phyloP scores from a whole-genome alignment of 1,284 basidiomycete species.

The Heterobasidion irregulare region DNA sequence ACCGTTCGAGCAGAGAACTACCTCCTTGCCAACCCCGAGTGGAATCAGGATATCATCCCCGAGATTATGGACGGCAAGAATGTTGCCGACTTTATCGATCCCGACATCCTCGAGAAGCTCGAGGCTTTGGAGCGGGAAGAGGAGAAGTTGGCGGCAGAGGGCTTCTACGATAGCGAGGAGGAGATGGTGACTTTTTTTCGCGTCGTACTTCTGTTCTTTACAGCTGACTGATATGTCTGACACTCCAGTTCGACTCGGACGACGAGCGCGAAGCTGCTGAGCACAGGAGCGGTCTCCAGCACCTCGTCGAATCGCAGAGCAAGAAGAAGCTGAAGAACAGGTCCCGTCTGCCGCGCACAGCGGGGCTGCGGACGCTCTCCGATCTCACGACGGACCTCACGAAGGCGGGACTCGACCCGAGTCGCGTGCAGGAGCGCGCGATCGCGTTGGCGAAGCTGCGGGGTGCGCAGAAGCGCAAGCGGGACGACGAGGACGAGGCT shows the following conservation, averaged over 20 bases:
- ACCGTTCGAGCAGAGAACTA: constrained; percentile 66
- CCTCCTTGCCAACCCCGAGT: constrained; percentile 83
- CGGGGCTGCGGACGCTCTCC: constrained; percentile 77
- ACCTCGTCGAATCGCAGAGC: constrained; percentile 76
- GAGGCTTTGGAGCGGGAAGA: constrained; percentile 97
- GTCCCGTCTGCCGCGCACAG: constrained; percentile 80
- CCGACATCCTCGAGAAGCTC: constrained; percentile 95
- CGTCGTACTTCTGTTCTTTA: constrained; percentile 2
- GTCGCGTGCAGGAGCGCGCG: constrained; percentile 83
- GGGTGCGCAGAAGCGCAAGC: constrained; percentile 62
- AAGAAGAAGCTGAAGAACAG: constrained; percentile 89
- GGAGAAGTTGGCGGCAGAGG: constrained; percentile 87
- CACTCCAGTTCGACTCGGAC: constrained; percentile 74
- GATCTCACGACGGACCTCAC: constrained; percentile 82
- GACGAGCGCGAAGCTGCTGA: constrained; percentile 80
- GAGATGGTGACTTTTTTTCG: constrained; percentile 54
- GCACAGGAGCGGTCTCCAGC: constrained; percentile 55
- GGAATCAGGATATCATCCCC: constrained; percentile 95
- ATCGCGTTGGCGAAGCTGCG: constrained; percentile 75
- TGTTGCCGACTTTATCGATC: constrained; percentile 97
- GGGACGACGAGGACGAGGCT: constrained; percentile 42
- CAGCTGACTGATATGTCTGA: background rate
- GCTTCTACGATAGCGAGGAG: constrained; percentile 89
- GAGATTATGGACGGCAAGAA: constrained; percentile 99
- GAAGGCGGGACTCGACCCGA: constrained; percentile 85